Percentiles rank a stretch among this genome's conserved stretches.
These are phyloP conservation scores for Citrus medica DNA, from an alignment of 345 rosid genomes.

Conservation along the genomic window DNA sequence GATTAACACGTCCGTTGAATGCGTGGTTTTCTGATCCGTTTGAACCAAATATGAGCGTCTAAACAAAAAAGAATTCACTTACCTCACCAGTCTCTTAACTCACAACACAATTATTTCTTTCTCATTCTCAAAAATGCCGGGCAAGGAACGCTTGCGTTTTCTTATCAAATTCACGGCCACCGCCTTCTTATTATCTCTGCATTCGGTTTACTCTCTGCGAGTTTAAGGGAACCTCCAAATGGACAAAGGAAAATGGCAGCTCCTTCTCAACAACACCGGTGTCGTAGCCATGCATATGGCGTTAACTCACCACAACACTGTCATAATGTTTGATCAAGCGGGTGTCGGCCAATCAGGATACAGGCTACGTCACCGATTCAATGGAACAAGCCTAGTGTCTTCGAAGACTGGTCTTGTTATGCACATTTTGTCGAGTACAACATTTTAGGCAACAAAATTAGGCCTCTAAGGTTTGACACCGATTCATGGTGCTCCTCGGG, in stretches of 20 bases:
- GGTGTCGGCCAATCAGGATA: constrained; percentile 23
- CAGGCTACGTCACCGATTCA: constrained; percentile 17
- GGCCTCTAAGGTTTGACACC: constrained; percentile 30
- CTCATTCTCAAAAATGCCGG: neutral
- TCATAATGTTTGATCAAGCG: constrained; percentile 35
- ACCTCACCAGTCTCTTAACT: neutral
- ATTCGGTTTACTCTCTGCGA: neutral
- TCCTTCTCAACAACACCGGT: constrained; percentile 28
- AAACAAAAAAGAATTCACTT: neutral
- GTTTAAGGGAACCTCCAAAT: neutral
- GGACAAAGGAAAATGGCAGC: constrained; percentile 28
- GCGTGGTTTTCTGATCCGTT: neutral
- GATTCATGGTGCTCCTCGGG: constrained; percentile 47
- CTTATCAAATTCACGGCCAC: neutral
- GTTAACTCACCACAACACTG: constrained; percentile 27
- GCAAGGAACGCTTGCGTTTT: neutral
- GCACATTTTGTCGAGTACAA: constrained; percentile 36
- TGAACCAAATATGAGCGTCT: neutral
- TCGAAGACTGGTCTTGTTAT: constrained; percentile 24
- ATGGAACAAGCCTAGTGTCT: constrained; percentile 13
- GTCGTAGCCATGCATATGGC: constrained; percentile 40
- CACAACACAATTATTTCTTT: neutral
- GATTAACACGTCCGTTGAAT: neutral
- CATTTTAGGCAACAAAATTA: constrained; percentile 17
- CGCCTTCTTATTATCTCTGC: neutral